phyloP scores from a whole-genome alignment of 805 yeast species.

The Pichia gijzeniarum region DNA sequence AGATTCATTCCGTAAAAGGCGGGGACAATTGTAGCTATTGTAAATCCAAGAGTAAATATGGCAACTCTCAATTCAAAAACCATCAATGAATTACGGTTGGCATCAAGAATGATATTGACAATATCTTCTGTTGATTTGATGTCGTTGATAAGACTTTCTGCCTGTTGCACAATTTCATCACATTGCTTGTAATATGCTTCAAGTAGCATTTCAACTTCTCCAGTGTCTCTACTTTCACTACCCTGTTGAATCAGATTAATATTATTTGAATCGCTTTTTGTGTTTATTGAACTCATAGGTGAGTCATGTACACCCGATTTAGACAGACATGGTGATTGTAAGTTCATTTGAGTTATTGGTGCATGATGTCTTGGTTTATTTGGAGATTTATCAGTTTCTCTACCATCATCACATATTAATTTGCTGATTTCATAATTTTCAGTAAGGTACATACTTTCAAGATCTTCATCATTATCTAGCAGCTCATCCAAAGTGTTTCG shows the following conservation, averaged over 20 bases:
- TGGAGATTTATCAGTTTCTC: neutral
- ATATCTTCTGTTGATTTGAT: constrained; percentile 89
- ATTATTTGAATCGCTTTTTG: neutral
- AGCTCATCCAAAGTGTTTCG: constrained; percentile 78
- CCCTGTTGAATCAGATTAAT: constrained; percentile 1
- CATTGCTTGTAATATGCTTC: constrained; percentile 89
- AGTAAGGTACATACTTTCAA: constrained; percentile 71
- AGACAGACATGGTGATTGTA: neutral
- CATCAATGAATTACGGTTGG: constrained; percentile 87
- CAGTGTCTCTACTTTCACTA: constrained; percentile 28
- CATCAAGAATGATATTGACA: constrained; percentile 83
- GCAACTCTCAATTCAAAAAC: constrained; percentile 76
- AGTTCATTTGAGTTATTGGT: neutral
- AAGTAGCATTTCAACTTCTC: constrained; percentile 78
- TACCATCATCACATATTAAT: constrained; percentile 5
- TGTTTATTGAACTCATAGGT: neutral
- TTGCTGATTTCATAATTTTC: constrained; percentile 27
- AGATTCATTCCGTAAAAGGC: constrained; percentile 88
- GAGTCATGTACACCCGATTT: neutral
- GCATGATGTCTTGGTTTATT: neutral
- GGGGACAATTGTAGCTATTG: constrained; percentile 78
- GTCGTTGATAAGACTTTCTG: constrained; percentile 75
- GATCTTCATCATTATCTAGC: constrained; percentile 80
- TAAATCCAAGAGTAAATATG: constrained; percentile 76
- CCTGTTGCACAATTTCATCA: constrained; percentile 89